Evolutionary conservation across 192 early-diverging fungal genomes (phyloP).

Genomic region (Umbelopsis isabellina): DNA sequence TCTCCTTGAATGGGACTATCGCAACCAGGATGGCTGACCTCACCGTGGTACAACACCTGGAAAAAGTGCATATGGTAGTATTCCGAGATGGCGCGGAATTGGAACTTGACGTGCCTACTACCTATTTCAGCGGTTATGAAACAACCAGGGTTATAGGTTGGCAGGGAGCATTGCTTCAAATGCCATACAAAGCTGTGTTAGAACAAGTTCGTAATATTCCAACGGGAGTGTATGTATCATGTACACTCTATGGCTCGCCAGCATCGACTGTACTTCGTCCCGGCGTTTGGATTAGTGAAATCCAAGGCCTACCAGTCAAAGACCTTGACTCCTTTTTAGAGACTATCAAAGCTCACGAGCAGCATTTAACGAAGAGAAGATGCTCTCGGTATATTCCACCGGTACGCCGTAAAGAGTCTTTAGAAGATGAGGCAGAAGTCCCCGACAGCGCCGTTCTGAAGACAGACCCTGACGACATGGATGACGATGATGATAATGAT

Average conservation of each 20-base stretch:
- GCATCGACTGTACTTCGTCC: constrained; percentile 61
- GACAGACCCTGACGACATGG: constrained; percentile 21
- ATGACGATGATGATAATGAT: constrained; percentile 53
- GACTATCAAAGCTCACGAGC: constrained; percentile 52
- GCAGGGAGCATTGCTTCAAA: constrained; percentile 83
- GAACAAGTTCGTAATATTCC: constrained; percentile 70
- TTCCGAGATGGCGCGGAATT: constrained; percentile 76
- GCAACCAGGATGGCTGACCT: constrained; percentile 66
- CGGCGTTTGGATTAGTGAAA: constrained; percentile 78
- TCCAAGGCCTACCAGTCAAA: constrained; percentile 62
- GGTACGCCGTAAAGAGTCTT: constrained; percentile 21
- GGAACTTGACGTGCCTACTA: constrained; percentile 66
- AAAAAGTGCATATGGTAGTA: constrained; percentile 55
- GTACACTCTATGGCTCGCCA: constrained; percentile 65
- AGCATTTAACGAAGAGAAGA: constrained; percentile 43
- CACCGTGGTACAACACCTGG: constrained; percentile 47
- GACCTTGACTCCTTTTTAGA: constrained; percentile 67
- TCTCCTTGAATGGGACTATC: constrained; percentile 67
- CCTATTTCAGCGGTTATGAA: constrained; percentile 53
- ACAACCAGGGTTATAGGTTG: constrained; percentile 76
- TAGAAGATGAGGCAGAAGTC: constrained; percentile 18
- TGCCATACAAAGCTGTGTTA: constrained; percentile 68
- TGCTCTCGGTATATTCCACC: constrained; percentile 42
- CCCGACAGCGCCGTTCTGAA: constrained; percentile 10
- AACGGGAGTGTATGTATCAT: constrained; percentile 65